Percentiles rank a stretch among this genome's conserved stretches.
phyloP scores from a whole-genome alignment of 2,329 filamentous ascomycete genomes.

The Plectosphaerella cucumerina region DNA sequence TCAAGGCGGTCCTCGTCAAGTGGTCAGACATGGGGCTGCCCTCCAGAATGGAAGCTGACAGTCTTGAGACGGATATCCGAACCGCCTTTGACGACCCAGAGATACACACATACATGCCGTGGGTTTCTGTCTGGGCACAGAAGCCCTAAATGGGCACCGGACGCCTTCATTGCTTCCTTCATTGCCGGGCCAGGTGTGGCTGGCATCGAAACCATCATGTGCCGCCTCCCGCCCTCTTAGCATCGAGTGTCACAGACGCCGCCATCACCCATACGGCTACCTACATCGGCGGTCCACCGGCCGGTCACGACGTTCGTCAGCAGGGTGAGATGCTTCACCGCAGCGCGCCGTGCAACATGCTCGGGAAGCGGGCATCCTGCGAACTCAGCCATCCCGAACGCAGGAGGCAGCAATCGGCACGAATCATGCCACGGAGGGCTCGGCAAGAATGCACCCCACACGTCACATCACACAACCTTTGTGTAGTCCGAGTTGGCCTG shows the following conservation, averaged over 20 bases:
- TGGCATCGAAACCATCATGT: too few relatives aligned
- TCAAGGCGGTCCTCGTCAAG: slow-evolving; percentile 26
- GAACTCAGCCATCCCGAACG: too few relatives aligned
- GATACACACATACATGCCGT: slow-evolving; percentile 28
- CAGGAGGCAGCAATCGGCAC: too few relatives aligned
- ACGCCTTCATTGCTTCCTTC: too few relatives aligned
- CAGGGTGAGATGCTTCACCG: too few relatives aligned
- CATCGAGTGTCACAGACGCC: neutral
- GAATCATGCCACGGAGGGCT: too few relatives aligned
- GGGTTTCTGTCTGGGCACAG: slow-evolving; percentile 33
- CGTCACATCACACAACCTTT: neutral
- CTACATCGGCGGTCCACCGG: too few relatives aligned
- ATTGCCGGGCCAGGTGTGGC: too few relatives aligned
- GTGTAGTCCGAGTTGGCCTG: neutral
- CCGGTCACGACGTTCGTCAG: too few relatives aligned
- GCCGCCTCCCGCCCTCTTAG: neutral
- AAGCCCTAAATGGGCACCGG: slow-evolving; percentile 19
- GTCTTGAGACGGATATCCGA: slow-evolving; percentile 24
- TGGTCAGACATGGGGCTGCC: slow-evolving; percentile 22
- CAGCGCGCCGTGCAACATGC: too few relatives aligned
- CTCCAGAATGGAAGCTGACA: slow-evolving; percentile 25
- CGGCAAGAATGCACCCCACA: neutral
- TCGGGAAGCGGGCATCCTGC: too few relatives aligned
- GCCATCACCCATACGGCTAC: neutral
- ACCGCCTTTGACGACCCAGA: slow-evolving; percentile 25